Base-by-base conservation (phyloP, 192 early-diverging fungal species). In the Entomortierella chlamydospora region DNA sequence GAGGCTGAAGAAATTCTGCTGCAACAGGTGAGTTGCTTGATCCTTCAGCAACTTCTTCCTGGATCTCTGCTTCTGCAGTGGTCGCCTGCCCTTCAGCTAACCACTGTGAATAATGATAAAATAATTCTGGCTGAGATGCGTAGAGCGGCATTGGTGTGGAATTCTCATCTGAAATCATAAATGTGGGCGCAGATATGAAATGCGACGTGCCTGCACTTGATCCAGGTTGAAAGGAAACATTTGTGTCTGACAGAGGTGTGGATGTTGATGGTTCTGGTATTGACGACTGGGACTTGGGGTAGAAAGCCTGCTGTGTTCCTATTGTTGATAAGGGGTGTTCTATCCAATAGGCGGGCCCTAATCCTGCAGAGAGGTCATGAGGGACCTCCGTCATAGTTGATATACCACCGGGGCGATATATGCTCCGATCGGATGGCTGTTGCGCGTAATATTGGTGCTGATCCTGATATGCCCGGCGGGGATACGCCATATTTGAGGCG, bases 151-250 rank as follows among this genome's bases (percentile, higher is more conserved):
- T 39, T 7, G 67, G 29, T n/a, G 57, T 33, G 2, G 57, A 59
- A 28, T 56, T 41, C 10, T 69, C 67, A 28, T 69, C 33, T 9
- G 67, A 59, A n/a, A 69, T 69, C 57, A 69, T 51, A 22, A 69
- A 41, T 8, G 57, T 60, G 4, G 67, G 57, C 33, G 57, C 31
- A 33, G 55, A 34, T 1, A 57, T 20, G 22, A 33, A 2, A 26
- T 31, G 20, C 1, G 43, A 9, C 18, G 53, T 28, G 23, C 13
- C 18, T n/a, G 55, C 9, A 26, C 42, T 30, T 25, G 54, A 42
- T 57, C 29, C 41, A n/a, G n/a, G 41, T 22, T 29, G 25, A 47
- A 41, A 57, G n/a, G 41, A n/a, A 6, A 57, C 18, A 17, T 10
- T 10, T 23, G 26, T 56, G 10, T 23, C 25, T 17, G 65, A 39